Conservation (phyloP, 164 flowering plant species). For the Pachysandra terminalis region DNA sequence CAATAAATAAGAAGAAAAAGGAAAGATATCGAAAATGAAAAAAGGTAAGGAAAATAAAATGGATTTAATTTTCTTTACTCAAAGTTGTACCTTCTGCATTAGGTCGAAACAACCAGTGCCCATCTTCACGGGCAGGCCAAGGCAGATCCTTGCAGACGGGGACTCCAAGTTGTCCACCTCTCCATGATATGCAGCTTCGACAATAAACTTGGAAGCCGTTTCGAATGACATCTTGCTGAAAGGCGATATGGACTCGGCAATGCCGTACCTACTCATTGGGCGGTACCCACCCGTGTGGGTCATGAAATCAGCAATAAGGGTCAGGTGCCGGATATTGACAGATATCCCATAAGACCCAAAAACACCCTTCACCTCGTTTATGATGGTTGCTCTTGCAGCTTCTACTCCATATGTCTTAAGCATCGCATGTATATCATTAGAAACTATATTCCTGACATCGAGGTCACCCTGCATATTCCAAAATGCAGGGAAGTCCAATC, state of each 20-base stretch:
- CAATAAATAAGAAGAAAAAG: too few species aligned
- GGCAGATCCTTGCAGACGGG: conserved; percentile 82
- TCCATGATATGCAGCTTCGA: conserved; percentile 68
- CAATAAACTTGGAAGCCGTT: conserved; percentile 77
- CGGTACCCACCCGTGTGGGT: conserved; percentile 73
- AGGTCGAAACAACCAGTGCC: conserved; percentile 90
- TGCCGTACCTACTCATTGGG: conserved; percentile 80
- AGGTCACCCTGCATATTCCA: conserved; percentile 73
- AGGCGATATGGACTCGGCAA: conserved; percentile 70
- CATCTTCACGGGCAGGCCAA: conserved; percentile 81
- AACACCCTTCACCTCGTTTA: conserved; percentile 58
- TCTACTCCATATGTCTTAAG: conserved; percentile 84
- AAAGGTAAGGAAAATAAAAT: not conserved
- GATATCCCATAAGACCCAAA: conserved; percentile 64
- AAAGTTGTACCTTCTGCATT: conserved; percentile 61
- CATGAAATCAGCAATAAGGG: conserved; percentile 87
- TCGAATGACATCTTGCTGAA: conserved; percentile 79
- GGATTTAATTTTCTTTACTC: conserved; percentile 9
- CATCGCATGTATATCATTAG: conserved; percentile 69
- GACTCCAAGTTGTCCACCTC: conserved; percentile 62
- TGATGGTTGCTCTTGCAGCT: conserved; percentile 84
- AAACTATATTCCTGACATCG: conserved; percentile 50
- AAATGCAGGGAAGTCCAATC: conserved; percentile 62
- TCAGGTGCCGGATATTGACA: conserved; percentile 65
- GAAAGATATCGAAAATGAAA: not conserved